Evolutionary conservation across 192 early-diverging fungal genomes (phyloP), one percentile per base, ranked within the genome.

Genomic region (Geosiphon pyriformis): DNA sequence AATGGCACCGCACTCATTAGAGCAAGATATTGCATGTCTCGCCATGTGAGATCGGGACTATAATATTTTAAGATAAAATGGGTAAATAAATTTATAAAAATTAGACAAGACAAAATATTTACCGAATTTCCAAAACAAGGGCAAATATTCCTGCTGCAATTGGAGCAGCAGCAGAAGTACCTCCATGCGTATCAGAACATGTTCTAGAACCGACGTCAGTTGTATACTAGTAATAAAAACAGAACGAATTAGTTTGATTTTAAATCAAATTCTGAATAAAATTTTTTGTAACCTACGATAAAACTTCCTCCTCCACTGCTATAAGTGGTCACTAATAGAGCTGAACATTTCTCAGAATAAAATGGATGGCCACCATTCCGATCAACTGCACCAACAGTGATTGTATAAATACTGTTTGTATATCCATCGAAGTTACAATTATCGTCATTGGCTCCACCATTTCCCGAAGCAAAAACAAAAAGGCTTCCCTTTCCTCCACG

Each of bases 341-440:
- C 95, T 2, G 89, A 84, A 64, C 95, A 98, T 34, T 77, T 73
- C 72, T 98, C 95, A 25, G 92, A 88, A 70, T 96, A 98, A 59
- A 75, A 76, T 8, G 95, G 93, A 70, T 94, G 91, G 26, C 73
- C 46, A 63, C 89, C 85, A 0, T 68, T 55, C 33, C 87, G 84
- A 66, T 94, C 90, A 46, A 98, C 81, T 15, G 95, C 92, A 7
- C 91, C 90, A 42, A 98, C 88, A 27, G 92, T 94, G 34, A 98
- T 88, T 0, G 95, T 96, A 72, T 93, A 98, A 30, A 96, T 92
- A 70, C 88, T 90, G 71, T 98, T 98, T 6, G 94, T 93, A 74
- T 95, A 96, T 11, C 94, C 94, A 73, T 98, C 95, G 78, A 84
- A 93, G 71, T 98, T 98, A 72, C 95, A 98, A 72, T 98, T 92